Evolutionary conservation across 1,284 basidiomycete genomes (phyloP).

Genomic region (Agaricales sp.): DNA sequence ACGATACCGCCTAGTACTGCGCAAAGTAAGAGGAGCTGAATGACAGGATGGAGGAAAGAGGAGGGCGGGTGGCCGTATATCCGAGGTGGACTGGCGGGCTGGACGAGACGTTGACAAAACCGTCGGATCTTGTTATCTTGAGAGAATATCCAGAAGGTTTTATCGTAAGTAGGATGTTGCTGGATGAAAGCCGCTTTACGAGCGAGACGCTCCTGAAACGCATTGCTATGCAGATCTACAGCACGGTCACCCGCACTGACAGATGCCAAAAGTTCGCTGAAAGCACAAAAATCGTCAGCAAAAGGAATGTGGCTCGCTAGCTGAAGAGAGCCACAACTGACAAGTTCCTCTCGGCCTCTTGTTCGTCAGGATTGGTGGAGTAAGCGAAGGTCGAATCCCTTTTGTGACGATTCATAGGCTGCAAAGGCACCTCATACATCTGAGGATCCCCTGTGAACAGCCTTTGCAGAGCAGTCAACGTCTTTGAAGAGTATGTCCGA

Average conservation of each 20-base stretch:
- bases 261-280: constrained; percentile 57
- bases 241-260: constrained; percentile 40
- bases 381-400: constrained; percentile 24
- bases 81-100: constrained; percentile 77
- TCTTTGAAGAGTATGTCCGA: constrained; percentile 42
- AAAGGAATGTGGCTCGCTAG: too few relatives aligned
- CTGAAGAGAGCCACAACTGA: constrained; percentile 23
- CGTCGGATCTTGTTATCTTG: constrained; percentile 72
- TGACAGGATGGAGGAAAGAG: constrained; percentile 56
- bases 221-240: constrained; percentile 46
- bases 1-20: constrained; percentile 79
- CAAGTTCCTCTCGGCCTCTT: constrained; percentile 67
- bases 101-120: constrained; percentile 79
- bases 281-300: constrained; percentile 3
- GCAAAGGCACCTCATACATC: constrained; percentile 51
- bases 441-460: constrained; percentile 56
- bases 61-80: constrained; percentile 72
- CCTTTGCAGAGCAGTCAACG: constrained; percentile 49
- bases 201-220: constrained; percentile 65
- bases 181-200: constrained; percentile 84
- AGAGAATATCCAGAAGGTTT: constrained; percentile 83
- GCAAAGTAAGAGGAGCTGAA: constrained; percentile 68
- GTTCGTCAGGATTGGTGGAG: constrained; percentile 27
- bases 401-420: constrained; percentile 39
- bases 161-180: constrained; percentile 86